Evolutionary conservation across 2,329 filamentous ascomycete genomes (phyloP).

Genomic region (Aspergillus nomiae): DNA sequence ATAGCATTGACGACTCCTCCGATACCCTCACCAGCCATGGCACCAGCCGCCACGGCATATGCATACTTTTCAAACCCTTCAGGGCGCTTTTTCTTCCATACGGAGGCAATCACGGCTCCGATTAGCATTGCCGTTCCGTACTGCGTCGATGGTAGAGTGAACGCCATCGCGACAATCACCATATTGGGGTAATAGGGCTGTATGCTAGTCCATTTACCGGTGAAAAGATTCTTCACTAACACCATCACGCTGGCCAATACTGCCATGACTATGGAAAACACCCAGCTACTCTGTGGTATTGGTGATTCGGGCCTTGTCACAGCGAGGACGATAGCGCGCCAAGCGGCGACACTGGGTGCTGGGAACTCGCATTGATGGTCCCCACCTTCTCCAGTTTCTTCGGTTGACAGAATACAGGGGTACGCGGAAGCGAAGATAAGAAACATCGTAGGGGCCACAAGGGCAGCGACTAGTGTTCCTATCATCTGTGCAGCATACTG

Average conservation of each 20-base stretch:
- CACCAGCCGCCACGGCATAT: slow-evolving; percentile 4
- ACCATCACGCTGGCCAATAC: background rate
- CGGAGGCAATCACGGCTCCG: background rate
- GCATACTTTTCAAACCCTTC: slow-evolving; percentile 4
- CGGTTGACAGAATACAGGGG: slow-evolving; percentile 6
- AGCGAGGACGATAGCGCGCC: slow-evolving; percentile 6
- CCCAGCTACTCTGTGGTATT: slow-evolving; percentile 1
- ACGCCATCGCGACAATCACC: slow-evolving; percentile 10
- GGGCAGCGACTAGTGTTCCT: slow-evolving; percentile 3
- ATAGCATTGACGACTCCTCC: slow-evolving; percentile 2
- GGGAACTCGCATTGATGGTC: slow-evolving; percentile 2
- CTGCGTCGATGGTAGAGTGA: slow-evolving; percentile 4
- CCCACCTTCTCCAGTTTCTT: background rate
- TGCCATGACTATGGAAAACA: background rate
- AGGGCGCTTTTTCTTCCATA: background rate
- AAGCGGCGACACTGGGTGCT: slow-evolving; percentile 3
- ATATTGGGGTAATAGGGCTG: slow-evolving; percentile 6
- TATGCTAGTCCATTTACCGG: background rate
- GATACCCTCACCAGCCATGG: slow-evolving; percentile 10
- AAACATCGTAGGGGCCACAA: slow-evolving; percentile 8
- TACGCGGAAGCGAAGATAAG: slow-evolving; percentile 8
- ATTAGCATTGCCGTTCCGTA: slow-evolving; percentile 6
- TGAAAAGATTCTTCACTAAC: background rate
- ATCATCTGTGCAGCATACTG: slow-evolving; percentile 9
- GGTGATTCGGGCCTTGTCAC: background rate